Base-by-base conservation (phyloP, 2,329 filamentous ascomycete genomes). In the Penicillium brasilianum region DNA sequence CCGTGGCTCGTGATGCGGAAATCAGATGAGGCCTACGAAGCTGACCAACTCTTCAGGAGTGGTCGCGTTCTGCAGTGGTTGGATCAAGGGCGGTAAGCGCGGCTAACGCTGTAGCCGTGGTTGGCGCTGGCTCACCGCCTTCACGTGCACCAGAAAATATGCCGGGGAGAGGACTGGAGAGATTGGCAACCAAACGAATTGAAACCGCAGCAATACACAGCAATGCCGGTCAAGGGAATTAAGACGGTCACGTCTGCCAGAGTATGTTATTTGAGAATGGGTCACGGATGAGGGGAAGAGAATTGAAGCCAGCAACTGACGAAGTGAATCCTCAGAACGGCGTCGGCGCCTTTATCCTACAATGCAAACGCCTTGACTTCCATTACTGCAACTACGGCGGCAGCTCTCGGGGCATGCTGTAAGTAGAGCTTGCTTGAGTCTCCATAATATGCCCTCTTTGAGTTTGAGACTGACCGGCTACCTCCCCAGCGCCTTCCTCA, bases 371-470 rank as follows among this genome's bases (percentile, higher is more conserved):
- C 75, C 84, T 99, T 77, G 92, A 97, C 78, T 92, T 99, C 75
- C 91, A 96, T 82, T 99, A 97, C 83, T 98, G 95, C 83, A 93
- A 98, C 84, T 93, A 90, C 87, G 92, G 91, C 60, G 95, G 93
- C 65, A 96, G 92, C 78, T 98, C 94, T 39, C 88, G 83, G 73
- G 95, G 95, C 75, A 97, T 98, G 93, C 95, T 96, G 91, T 95
- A 84, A 66, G 85, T 75, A 7, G 7, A 65, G 53, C 13, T 55
- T 18, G 18, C 20, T 52, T 14, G 39, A 7, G 10, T 32, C 34
- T 60, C 25, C 43, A 46, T 46, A 2, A n/a, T 69, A 48, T 50
- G 43, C n/a, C n/a, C 48, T 4, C 6, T 39, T 18, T 18, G 18
- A 11, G 7, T 10, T 54, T 65, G 57, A 64, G 30, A 10, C 52